Evolutionary conservation across 2,329 filamentous ascomycete genomes (phyloP).

Genomic region (Aaosphaeria arxii): DNA sequence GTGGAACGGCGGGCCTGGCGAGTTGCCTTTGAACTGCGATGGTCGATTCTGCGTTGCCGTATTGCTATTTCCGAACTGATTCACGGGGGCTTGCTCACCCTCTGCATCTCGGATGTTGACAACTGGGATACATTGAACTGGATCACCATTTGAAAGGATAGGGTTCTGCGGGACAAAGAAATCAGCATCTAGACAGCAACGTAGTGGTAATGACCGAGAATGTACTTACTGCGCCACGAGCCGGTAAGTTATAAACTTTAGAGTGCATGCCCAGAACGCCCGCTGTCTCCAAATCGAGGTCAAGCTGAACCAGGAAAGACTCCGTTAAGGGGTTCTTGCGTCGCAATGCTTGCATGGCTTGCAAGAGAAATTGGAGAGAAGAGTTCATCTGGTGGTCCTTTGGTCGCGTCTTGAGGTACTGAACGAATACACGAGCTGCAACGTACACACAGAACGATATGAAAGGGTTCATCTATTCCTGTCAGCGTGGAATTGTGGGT

Average conservation of each 20-base stretch:
- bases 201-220: background rate
- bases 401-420: slow-evolving; percentile 92
- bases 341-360: slow-evolving; percentile 87
- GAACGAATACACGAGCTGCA: slow-evolving; percentile 90
- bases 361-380: slow-evolving; percentile 84
- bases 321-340: slow-evolving; percentile 86
- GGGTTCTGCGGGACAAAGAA: too few relatives aligned
- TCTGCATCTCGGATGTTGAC: slow-evolving; percentile 35
- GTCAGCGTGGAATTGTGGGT: background rate
- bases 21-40: slow-evolving; percentile 6
- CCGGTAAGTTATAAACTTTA: background rate
- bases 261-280: slow-evolving; percentile 40
- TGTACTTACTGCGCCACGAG: background rate
- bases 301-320: slow-evolving; percentile 89
- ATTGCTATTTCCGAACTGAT: slow-evolving; percentile 21
- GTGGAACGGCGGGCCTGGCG: slow-evolving; percentile 23
- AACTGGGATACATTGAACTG: slow-evolving; percentile 28
- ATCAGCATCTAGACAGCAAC: slow-evolving; percentile 3
- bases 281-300: slow-evolving; percentile 81
- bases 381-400: slow-evolving; percentile 76
- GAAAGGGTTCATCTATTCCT: slow-evolving; percentile 82
- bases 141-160: slow-evolving; percentile 23
- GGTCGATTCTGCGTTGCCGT: background rate
- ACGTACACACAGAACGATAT: slow-evolving; percentile 95
- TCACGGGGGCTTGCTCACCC: slow-evolving; percentile 18